Evolutionary conservation across 352 stramenopile species (phyloP), one percentile per base, ranked within the genome.

Genomic region (Pythium utonaiense): DNA sequence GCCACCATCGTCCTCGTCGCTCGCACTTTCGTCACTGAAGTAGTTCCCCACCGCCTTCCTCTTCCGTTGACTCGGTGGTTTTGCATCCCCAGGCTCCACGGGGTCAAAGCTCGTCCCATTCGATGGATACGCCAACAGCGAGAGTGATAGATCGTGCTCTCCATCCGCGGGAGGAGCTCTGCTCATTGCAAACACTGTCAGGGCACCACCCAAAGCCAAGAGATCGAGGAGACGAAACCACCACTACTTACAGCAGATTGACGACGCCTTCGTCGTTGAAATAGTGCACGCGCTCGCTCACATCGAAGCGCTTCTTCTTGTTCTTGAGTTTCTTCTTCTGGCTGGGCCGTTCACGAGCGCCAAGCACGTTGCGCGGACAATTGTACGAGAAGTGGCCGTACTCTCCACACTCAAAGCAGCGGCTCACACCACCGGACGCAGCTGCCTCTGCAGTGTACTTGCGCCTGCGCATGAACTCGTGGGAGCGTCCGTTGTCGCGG

Each of bases 381-480:
- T 86, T 78, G 64, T 96, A 96, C 21, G 84, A 94, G 27, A 85
- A 78, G 62, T 96, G 86, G 12, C 83, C 84, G 17, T 75, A 65
- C 33, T 79, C 74, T 31, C 84, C 80, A 59, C 86, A 96, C 67
- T 96, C 86, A 64, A 96, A 96, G 69, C 86, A 96, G 19, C 83
- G 79, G 50, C 75, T 73, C 14, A 70, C 69, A 16, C 76, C 63
- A 14, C 80, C 66, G 6, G 57, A 47, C 6, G 33, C 53, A 5
- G 31, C 16, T 2, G 49, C 22, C 12, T 47, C 40, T 6, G 40
- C n/a, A 25, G 57, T 16, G 64, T 88, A 91, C 68, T 88, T 91
- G 62, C 84, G 79, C 69, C 91, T 92, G 63, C 83, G 86, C 49
- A 79, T 66, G 42, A 94, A 94, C 67, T 96, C 86, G 3, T 68